Evolutionary conservation across 257 asterid species (phyloP), one percentile per base, ranked within the genome.

Genomic region (Solanum lycopersicoides): DNA sequence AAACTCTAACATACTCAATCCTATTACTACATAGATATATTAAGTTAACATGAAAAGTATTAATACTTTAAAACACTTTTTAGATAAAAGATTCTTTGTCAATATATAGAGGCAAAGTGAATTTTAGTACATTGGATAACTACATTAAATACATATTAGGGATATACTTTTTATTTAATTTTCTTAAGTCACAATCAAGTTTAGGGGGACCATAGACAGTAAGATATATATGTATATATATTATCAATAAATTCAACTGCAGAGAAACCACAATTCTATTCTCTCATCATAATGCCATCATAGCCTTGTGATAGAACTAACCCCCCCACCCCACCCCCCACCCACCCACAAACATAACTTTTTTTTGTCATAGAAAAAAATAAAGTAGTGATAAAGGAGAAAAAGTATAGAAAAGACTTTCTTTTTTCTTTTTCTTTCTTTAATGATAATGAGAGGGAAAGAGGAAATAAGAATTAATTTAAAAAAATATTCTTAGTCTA

Each of bases 221-320:
- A 96, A 53, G 88, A 90, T 60, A 60, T 60, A 50, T n/a, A 14
- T 47, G 18, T 47, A 50, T 50, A 50, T 50, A 63, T 23, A 63
- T 89, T 65, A 88, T 86, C 90, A 93, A 93, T 93, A 94, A 92
- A 92, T 92, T 90, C 93, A 93, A 91, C 90, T 91, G 94, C 95
- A 92, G 91, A 91, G 90, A 93, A 94, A 95, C 97, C 98, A 95
- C 98, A 94, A 94, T 95, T 95, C 98, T 94, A 93, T 95, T 93
- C 98, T 89, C 95, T 94, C 95, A 90, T 94, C 96, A 93, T 93
- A 93, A 86, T 92, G 95, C 93, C 95, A 94, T 95, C 92, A 93
- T 94, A 82, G 83, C 93, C 91, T 91, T 92, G 89, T 92, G 94
- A 92, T 93, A 86, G 80, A 85, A 85, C 79, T 41, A 60, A 84